These are phyloP conservation scores for Trametes sanguinea DNA, from an alignment of 768 basidiomycete species.

Conservation along the genomic window DNA sequence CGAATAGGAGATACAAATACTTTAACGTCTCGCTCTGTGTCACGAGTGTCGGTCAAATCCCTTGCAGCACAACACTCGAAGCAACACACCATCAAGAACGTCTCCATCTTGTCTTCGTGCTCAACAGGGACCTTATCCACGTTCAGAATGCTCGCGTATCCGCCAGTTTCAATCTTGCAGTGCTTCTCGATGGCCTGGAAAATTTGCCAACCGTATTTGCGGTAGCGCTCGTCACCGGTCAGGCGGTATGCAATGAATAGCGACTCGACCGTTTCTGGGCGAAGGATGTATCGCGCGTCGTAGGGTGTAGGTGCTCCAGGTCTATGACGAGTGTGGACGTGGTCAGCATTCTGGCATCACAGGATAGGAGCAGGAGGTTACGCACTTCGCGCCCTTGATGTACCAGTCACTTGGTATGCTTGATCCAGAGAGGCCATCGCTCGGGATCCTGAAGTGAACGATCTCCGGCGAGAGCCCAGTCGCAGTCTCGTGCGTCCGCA, in stretches of 20 bases:
- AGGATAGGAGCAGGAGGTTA: neutral
- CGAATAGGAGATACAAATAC: constrained; percentile 87
- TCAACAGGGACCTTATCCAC: constrained; percentile 74
- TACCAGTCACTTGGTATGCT: constrained; percentile 77
- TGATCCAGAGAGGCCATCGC: constrained; percentile 50
- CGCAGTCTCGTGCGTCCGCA: constrained; percentile 80
- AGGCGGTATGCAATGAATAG: constrained; percentile 90
- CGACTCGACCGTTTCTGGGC: constrained; percentile 95
- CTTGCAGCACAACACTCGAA: neutral
- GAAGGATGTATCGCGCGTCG: constrained; percentile 92
- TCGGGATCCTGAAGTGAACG: constrained; percentile 75
- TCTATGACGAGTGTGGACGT: constrained; percentile 10
- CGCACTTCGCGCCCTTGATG: constrained; percentile 78
- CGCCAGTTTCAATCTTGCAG: constrained; percentile 75
- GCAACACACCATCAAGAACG: constrained; percentile 78
- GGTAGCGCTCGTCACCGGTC: constrained; percentile 80
- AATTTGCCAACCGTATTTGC: constrained; percentile 84
- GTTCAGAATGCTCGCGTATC: constrained; percentile 81
- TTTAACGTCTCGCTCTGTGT: constrained; percentile 84
- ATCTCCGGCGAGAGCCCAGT: constrained; percentile 93
- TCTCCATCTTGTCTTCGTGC: constrained; percentile 92
- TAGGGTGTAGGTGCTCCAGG: constrained; percentile 45
- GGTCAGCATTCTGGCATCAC: neutral
- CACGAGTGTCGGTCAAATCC: neutral
- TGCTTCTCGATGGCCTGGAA: constrained; percentile 88